Evolutionary conservation across 208 protist genomes (phyloP), one percentile per base, ranked within the genome.

Genomic region (Strigomonas culicis): DNA sequence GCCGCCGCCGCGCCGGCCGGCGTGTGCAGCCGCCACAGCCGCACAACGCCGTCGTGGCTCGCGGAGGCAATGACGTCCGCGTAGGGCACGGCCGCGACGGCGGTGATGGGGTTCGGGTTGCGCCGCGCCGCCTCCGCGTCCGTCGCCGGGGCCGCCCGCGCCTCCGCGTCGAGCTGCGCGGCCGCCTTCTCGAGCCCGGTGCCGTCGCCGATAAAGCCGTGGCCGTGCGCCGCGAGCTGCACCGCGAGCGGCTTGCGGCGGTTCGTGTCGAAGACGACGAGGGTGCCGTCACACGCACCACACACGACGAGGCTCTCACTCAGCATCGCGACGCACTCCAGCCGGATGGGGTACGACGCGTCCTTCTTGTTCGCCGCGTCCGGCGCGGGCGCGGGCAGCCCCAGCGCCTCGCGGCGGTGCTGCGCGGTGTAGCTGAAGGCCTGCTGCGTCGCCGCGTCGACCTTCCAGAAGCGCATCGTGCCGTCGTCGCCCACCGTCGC

Each of bases 401-500:
- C 24, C 6, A 31, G 15, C 11, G 52, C 21, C 21, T 65, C 58
- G 6, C 52, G 17, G 27, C 53, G 46, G 27, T 59, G 63, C 19
- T 60, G 27, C 21, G 70, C 65, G 0, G 71, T 22, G 70, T 85
- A 90, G 25, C 43, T 56, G 76, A 80, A 93, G 34, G 61, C 73
- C 70, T 92, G 84, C 74, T 93, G 86, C 59, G 91, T 95, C 6
- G 86, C 91, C 11, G 83, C 87, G 41, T 94, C 88, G 30, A 93
- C 71, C 63, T 92, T 92, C 86, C 88, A 97, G 53, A 88, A 92
- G 39, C 91, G 91, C 85, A 95, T 89, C 53, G 84, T 88, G 43
- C 86, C 82, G 61, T 97, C 91, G 21, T 89, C 83, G 47, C 91
- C 88, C 28, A 93, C 88, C 24, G 80, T 92, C 21, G 79, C 84